phyloP scores from a whole-genome alignment of 805 yeast species.

The Monosporozyma solicola region DNA sequence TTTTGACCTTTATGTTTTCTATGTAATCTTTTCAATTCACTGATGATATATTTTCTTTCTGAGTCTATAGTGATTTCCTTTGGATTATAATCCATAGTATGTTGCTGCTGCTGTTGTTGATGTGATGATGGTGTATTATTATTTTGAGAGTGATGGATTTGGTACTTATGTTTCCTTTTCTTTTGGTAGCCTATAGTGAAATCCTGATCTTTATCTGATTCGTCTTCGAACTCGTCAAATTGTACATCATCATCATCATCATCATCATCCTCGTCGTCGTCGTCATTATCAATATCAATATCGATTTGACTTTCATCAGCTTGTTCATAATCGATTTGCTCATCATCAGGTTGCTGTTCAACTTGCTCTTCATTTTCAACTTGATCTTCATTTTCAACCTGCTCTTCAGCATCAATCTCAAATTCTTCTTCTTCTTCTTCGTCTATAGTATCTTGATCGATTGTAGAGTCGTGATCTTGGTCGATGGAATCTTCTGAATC shows the following conservation, averaged over 20 bases:
- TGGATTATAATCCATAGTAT: slow-evolving; percentile 2
- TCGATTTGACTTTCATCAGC: slow-evolving; percentile 2
- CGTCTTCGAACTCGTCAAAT: slow-evolving; percentile 4
- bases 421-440: not conserved
- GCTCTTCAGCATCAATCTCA: not conserved
- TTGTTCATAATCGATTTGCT: slow-evolving; percentile 1
- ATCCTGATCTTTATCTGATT: slow-evolving; percentile 14
- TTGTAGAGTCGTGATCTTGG: slow-evolving; percentile 2
- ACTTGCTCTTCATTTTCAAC: not conserved
- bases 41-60: slow-evolving; percentile 19
- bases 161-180: slow-evolving; percentile 1
- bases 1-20: slow-evolving; percentile 23
- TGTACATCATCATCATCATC: slow-evolving; percentile 6
- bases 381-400: slow-evolving; percentile 1
- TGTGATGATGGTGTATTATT: not conserved
- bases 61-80: slow-evolving; percentile 20
- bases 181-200: slow-evolving; percentile 15
- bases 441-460: not conserved
- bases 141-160: not conserved
- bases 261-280: slow-evolving; percentile 8
- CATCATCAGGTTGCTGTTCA: not conserved
- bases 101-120: not conserved
- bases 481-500: slow-evolving; percentile 2
- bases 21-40: slow-evolving; percentile 25
- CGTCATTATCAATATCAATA: not conserved